Percentiles rank a stretch among this genome's conserved stretches.
Evolutionary conservation across 148 eudicot species (phyloP).

Genomic region (Polygonum maritimum): DNA sequence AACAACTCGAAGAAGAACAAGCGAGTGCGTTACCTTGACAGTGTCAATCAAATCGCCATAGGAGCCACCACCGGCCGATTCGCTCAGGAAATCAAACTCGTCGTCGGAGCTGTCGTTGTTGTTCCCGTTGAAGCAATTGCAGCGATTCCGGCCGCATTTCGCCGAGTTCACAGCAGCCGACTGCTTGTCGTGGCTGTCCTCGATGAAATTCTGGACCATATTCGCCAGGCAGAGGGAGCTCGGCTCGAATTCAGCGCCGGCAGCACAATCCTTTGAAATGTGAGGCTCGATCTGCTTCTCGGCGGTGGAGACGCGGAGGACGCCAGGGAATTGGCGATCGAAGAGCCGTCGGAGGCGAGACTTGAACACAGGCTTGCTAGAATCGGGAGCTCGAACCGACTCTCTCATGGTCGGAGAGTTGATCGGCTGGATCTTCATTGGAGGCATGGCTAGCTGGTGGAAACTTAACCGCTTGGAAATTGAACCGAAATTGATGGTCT

Average conservation of each 20-base stretch:
- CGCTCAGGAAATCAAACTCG: slow-evolving; percentile 31
- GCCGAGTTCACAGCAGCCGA: slow-evolving; percentile 3
- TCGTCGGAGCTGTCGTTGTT: slow-evolving; percentile 53
- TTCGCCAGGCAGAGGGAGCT: slow-evolving; percentile 14
- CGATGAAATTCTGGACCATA: slow-evolving; percentile 18
- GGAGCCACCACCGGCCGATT: slow-evolving; percentile 9
- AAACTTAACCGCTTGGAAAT: not conserved
- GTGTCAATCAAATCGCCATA: slow-evolving; percentile 27
- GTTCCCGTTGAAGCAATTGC: slow-evolving; percentile 66
- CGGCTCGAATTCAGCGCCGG: slow-evolving; percentile 14
- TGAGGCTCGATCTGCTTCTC: slow-evolving; percentile 16
- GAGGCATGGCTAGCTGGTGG: slow-evolving; percentile 29
- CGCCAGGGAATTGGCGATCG: slow-evolving; percentile 50
- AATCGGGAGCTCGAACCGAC: slow-evolving; percentile 26
- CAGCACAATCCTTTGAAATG: slow-evolving; percentile 1
- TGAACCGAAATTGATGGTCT: not conserved
- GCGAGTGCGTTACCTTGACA: slow-evolving; percentile 28
- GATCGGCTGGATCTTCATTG: slow-evolving; percentile 64
- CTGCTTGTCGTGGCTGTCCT: slow-evolving; percentile 16
- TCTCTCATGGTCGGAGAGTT: slow-evolving; percentile 25
- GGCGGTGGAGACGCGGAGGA: slow-evolving; percentile 29
- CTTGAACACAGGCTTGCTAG: slow-evolving; percentile 39
- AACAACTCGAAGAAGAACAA: not conserved
- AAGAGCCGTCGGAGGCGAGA: slow-evolving; percentile 59
- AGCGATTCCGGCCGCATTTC: slow-evolving; percentile 49